Base-by-base conservation (phyloP, 768 basidiomycete species). In the Stropharia rugosoannulata region DNA sequence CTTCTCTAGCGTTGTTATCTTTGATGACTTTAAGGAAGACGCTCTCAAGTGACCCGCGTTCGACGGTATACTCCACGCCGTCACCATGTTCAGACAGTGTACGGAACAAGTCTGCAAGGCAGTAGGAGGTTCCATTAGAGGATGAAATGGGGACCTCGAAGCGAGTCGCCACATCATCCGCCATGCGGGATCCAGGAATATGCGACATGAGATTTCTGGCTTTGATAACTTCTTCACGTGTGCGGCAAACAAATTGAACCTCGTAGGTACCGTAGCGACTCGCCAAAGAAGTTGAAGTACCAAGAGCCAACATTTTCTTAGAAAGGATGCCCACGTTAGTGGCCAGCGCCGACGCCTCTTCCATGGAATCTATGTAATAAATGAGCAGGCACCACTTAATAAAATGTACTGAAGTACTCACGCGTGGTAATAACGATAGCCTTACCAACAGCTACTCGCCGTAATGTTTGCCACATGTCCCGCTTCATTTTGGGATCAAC, bases 401-500 rank as follows among this genome's bases (percentile, higher is more conserved):
- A 35, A 45, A 51, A 51, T 2, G 16, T 12, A 16, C 11, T 18
- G 35, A 19, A 36, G 22, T 29, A 75, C 83, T 51, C 55, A 86
- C 86, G 86, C 2, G 87, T 89, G 1, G 87, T 89, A 47, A 90
- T 82, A 36, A 89, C 75, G 5, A 89, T 80, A 2, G 86, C 84
- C 64, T 90, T 90, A 15, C 84, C 86, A 0, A 75, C 70, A 0
- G 85, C 80, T 1, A 87, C 83, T 27, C 78, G 79, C 61, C 84
- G 75, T 51, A 92, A 72, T 0, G 86, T 89, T n/a, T 72, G 71
- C 90, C 90, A 92, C 81, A 92, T 88, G 29, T 91, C 87, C 35
- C 90, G 75, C 70, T 91, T 92, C 77, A 86, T 90, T 67, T 83
- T 89, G 4, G 89, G 86, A 66, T 91, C 90, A 42, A 92, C 84